Evolutionary conservation across 805 yeast species (phyloP).

Genomic region (Wickerhamomyces pijperi): DNA sequence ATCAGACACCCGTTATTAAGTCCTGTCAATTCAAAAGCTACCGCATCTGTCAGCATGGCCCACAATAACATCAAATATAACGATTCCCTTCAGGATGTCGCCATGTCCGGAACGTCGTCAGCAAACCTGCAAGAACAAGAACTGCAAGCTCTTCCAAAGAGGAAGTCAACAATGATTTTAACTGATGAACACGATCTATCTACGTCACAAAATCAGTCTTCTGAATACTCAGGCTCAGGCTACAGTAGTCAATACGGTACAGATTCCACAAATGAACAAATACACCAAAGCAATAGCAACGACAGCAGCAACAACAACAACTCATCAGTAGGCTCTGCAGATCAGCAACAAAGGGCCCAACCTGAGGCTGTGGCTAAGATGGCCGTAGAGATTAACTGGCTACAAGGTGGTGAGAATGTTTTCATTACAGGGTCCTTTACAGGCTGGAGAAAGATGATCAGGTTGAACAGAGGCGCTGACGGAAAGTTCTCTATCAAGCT

Average conservation of each 20-base stretch:
- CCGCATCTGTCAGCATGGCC: background rate
- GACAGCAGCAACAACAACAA: no score
- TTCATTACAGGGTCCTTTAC: slow-evolving; percentile 97
- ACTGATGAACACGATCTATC: slow-evolving; percentile 45
- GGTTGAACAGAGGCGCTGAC: slow-evolving; percentile 46
- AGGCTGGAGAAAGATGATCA: slow-evolving; percentile 97
- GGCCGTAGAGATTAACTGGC: slow-evolving; percentile 76
- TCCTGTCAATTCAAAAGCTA: background rate
- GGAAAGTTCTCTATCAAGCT: slow-evolving; percentile 55
- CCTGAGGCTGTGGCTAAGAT: slow-evolving; percentile 3
- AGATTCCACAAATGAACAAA: no score
- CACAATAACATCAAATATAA: slow-evolving; percentile 1
- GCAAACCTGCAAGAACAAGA: slow-evolving; percentile 8
- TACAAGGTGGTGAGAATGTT: slow-evolving; percentile 91
- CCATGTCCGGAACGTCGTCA: slow-evolving; percentile 18
- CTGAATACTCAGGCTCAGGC: no score
- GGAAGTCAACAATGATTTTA: slow-evolving; percentile 63
- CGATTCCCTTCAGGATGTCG: slow-evolving; percentile 15
- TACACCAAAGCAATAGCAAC: no score
- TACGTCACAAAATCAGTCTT: slow-evolving; percentile 2
- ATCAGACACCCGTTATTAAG: background rate
- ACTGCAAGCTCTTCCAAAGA: slow-evolving; percentile 23
- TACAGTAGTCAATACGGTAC: slow-evolving; percentile 1
- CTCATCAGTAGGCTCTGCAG: background rate
- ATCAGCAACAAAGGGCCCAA: slow-evolving; percentile 2